Percentiles rank a stretch among this genome's conserved stretches.
Evolutionary conservation across 257 asterid genomes (phyloP).

Genomic region (Ophiorrhiza pumila): DNA sequence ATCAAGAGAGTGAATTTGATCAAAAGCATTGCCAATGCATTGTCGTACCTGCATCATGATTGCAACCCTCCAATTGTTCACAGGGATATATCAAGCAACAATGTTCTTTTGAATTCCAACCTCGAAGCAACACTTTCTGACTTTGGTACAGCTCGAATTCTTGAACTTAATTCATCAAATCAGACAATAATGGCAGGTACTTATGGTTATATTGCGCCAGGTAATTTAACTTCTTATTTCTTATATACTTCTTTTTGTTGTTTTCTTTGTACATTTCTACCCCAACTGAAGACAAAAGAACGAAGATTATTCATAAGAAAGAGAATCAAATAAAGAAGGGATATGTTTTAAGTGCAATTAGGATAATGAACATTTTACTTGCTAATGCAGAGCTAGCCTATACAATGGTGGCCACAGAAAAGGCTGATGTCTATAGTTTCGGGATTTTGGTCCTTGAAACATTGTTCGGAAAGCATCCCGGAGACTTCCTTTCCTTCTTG

Average conservation of each 20-base stretch:
- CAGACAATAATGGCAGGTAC: conserved; percentile 6
- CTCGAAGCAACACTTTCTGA: conserved; percentile 5
- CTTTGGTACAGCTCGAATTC: conserved; percentile 4
- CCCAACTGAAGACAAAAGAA: not conserved
- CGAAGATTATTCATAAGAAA: too few species aligned
- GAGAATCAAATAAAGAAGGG: not conserved
- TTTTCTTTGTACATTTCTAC: not conserved
- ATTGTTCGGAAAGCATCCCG: conserved; percentile 9
- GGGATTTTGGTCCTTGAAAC: conserved; percentile 10
- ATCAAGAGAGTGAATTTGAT: conserved; percentile 11
- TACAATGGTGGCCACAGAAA: conserved; percentile 2
- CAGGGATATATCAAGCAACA: conserved; percentile 9
- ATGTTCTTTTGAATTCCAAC: conserved; percentile 4
- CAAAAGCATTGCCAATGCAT: conserved; percentile 5
- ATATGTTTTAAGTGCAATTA: too few species aligned
- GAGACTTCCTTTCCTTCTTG: conserved; percentile 1
- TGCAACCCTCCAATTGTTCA: conserved; percentile 4
- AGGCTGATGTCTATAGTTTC: conserved; percentile 5
- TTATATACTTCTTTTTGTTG: not conserved
- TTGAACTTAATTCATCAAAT: conserved; percentile 10
- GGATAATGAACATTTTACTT: not conserved
- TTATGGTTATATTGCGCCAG: conserved; percentile 11
- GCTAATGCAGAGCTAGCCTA: conserved; percentile 1
- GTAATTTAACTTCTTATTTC: not conserved
- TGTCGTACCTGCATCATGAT: conserved; percentile 11